These are phyloP conservation scores for Vitrella brassicaformis DNA, from an alignment of 73 alveolate genomes.

Conservation along the genomic window DNA sequence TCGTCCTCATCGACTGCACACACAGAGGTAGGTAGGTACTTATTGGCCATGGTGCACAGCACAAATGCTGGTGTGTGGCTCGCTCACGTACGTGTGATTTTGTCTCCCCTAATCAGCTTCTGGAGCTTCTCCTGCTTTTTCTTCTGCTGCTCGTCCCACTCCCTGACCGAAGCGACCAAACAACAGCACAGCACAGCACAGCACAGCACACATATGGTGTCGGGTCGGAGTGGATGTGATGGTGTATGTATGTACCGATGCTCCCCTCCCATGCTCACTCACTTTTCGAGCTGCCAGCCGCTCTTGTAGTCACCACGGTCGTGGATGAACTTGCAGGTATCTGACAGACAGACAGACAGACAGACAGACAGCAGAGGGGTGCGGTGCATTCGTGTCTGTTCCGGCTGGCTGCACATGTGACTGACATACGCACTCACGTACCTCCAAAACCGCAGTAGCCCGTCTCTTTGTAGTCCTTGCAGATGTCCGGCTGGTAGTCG, in stretches of 20 bases:
- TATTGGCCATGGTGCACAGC: no score
- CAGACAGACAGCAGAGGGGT: background rate
- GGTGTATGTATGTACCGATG: no score
- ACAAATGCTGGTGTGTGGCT: no score
- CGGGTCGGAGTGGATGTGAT: no score
- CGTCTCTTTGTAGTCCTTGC: slow-evolving; percentile 50
- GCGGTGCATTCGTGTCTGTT: background rate
- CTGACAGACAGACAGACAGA: background rate
- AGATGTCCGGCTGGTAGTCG: slow-evolving; percentile 46
- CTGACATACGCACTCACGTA: background rate
- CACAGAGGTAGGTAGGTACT: no score
- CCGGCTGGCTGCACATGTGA: background rate
- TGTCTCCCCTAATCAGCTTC: no score
- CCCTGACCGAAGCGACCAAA: background rate
- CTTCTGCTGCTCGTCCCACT: background rate
- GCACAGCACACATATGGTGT: no score
- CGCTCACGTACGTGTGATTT: no score
- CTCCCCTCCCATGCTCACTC: background rate
- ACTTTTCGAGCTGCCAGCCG: slow-evolving; percentile 46
- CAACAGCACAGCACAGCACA: background rate
- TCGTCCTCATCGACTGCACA: background rate
- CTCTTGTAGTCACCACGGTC: slow-evolving; percentile 45
- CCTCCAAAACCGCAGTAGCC: slow-evolving; percentile 53
- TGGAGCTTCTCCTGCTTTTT: background rate
- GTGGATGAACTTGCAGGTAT: slow-evolving; percentile 38